A percentile compares a stretch with the other conserved stretches of the same genome.
phyloP scores from a whole-genome alignment of 1,284 basidiomycete species.

The Microbotryum lychnidis-dioicae region DNA sequence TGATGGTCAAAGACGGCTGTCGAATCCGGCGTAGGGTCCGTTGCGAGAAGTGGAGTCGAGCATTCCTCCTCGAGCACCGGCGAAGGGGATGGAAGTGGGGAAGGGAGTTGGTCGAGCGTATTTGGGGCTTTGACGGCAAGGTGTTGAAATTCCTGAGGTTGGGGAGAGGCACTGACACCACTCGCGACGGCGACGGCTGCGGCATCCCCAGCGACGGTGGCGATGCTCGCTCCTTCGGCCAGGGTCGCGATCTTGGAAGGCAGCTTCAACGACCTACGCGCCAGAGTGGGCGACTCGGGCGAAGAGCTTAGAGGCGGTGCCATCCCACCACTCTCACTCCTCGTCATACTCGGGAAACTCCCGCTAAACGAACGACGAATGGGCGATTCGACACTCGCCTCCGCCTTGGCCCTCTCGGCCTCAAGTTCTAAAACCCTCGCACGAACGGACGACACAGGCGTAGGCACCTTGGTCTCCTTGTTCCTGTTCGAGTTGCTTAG shows the following conservation, averaged over 20 bases:
- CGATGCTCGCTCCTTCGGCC: background rate
- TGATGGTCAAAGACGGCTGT: background rate
- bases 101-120: slow-evolving; percentile 3
- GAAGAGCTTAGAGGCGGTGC: no score
- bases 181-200: background rate
- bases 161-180: no score
- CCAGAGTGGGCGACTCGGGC: background rate
- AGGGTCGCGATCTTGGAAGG: background rate
- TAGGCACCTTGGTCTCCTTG: slow-evolving; percentile 4
- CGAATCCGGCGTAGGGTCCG: slow-evolving; percentile 6
- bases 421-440: slow-evolving; percentile 24
- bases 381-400: background rate
- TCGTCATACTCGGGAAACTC: no score
- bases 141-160: slow-evolving; percentile 8
- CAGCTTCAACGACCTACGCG: background rate
- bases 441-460: slow-evolving; percentile 22
- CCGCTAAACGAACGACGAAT: background rate
- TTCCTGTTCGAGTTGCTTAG: background rate
- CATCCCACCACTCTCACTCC: no score
- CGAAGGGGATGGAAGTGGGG: slow-evolving; percentile 1
- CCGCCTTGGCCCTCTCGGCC: background rate
- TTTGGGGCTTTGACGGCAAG: slow-evolving; percentile 11
- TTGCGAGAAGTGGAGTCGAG: background rate
- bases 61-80: background rate
- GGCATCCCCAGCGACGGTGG: background rate